These are phyloP conservation scores for Fusarium verticillioides DNA, from an alignment of 2,329 filamentous ascomycete genomes.

Conservation along the genomic window DNA sequence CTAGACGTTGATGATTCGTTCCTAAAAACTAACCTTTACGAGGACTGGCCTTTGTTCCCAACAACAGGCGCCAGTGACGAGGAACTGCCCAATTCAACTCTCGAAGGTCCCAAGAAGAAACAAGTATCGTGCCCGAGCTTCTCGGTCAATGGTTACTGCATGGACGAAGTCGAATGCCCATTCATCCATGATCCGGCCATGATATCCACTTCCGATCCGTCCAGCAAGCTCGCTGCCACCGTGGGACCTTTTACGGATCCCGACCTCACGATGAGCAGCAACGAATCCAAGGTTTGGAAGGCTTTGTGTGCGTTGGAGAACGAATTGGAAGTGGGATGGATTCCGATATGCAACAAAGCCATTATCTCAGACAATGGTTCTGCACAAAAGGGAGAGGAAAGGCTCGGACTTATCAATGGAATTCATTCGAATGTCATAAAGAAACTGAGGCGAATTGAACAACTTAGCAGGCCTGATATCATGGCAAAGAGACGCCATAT, in stretches of 20 bases:
- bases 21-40: no score
- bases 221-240: fast-evolving
- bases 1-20: no score
- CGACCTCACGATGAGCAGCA: fast-evolving
- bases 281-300: fast-evolving
- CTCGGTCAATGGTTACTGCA: fast-evolving
- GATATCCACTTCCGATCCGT: neutral
- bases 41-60: neutral
- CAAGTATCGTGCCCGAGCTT: fast-evolving
- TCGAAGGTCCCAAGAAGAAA: fast-evolving
- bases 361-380: no score
- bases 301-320: fast-evolving
- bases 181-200: fast-evolving
- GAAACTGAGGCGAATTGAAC: fast-evolving
- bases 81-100: fast-evolving
- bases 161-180: neutral
- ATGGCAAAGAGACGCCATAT: neutral
- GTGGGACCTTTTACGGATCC: fast-evolving
- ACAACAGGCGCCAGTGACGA: fast-evolving
- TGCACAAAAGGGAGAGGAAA: fast-evolving
- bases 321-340: neutral
- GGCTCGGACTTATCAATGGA: fast-evolving
- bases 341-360: fast-evolving
- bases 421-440: fast-evolving
- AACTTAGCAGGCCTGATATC: fast-evolving